phyloP scores from a whole-genome alignment of 75 land plant genomes.

The Sequoiadendron giganteum region DNA sequence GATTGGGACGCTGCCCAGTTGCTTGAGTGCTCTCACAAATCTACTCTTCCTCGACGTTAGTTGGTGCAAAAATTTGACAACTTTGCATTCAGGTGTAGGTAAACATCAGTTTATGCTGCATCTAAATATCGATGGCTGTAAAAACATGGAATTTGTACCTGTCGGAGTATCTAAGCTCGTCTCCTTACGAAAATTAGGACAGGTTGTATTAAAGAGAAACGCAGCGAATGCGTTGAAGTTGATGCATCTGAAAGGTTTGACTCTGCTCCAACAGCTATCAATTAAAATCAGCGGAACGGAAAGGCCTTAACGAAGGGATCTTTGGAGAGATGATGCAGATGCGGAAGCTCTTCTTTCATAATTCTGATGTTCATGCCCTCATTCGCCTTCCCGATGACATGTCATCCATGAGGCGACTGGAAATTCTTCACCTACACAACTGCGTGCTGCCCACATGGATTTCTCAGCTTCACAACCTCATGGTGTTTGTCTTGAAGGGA shows the following conservation, averaged over 20 bases:
- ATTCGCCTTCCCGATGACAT: background rate
- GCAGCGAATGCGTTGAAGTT: background rate
- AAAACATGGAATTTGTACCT: background rate
- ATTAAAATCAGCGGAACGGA: background rate
- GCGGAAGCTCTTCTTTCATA: too few species aligned
- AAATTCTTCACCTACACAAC: background rate
- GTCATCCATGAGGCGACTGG: background rate
- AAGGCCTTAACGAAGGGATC: background rate
- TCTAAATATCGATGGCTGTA: background rate
- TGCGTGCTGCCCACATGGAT: background rate
- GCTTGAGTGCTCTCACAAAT: background rate
- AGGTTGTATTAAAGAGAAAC: background rate
- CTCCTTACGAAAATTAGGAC: background rate
- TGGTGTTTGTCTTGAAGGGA: background rate
- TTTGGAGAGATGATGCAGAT: background rate
- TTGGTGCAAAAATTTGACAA: background rate
- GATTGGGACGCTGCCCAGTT: background rate
- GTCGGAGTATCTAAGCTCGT: background rate
- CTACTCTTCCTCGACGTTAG: background rate
- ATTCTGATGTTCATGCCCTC: too few species aligned
- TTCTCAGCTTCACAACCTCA: background rate
- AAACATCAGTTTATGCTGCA: background rate
- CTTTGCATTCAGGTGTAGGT: background rate
- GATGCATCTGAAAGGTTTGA: background rate
- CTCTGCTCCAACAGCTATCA: background rate